A percentile compares a stretch with the other conserved stretches of the same genome.
Evolutionary conservation across 2,329 filamentous ascomycete genomes (phyloP).

Genomic region (Alternaria consortialis): DNA sequence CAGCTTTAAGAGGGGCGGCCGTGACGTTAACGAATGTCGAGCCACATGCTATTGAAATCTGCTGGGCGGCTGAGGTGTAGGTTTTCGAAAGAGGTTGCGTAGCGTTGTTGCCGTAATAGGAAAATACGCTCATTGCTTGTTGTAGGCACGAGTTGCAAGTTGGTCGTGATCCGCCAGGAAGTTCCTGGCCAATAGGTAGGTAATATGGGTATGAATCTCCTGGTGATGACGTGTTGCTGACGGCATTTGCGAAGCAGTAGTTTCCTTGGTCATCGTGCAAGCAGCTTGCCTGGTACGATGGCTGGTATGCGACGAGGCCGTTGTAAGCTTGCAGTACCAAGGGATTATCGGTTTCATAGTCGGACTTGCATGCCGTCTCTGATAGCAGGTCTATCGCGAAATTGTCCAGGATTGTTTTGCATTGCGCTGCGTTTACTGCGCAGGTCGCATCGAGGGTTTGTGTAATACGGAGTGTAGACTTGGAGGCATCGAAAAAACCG

Average conservation of each 20-base stretch:
- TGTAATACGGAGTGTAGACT: conserved; percentile 75
- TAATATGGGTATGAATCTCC: conserved; percentile 85
- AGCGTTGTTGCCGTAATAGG: conserved; percentile 71
- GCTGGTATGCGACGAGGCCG: conserved; percentile 78
- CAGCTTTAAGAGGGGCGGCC: conserved; percentile 53
- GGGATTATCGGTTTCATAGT: conserved; percentile 73
- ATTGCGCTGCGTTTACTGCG: conserved; percentile 70
- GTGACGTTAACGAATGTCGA: conserved; percentile 62
- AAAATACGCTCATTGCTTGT: conserved; percentile 83
- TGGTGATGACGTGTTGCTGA: conserved; percentile 76
- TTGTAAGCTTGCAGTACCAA: conserved; percentile 77
- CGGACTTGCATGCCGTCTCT: conserved; percentile 72
- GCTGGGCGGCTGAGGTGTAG: conserved; percentile 75
- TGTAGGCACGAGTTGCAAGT: conserved; percentile 79
- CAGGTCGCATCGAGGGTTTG: conserved; percentile 83
- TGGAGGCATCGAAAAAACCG: conserved; percentile 82
- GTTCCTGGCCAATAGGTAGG: conserved; percentile 76
- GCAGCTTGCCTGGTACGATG: conserved; percentile 83
- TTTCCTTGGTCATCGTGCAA: conserved; percentile 71
- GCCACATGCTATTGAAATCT: conserved; percentile 74
- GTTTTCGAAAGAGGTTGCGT: conserved; percentile 72
- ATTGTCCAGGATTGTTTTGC: conserved; percentile 69
- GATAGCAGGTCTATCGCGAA: conserved; percentile 72
- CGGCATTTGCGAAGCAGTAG: conserved; percentile 84
- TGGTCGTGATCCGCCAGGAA: conserved; percentile 74